A percentile compares a stretch with the other conserved stretches of the same genome.
Evolutionary conservation across 73 alveolate species (phyloP).

Genomic region (Paramecium octaurelia): DNA sequence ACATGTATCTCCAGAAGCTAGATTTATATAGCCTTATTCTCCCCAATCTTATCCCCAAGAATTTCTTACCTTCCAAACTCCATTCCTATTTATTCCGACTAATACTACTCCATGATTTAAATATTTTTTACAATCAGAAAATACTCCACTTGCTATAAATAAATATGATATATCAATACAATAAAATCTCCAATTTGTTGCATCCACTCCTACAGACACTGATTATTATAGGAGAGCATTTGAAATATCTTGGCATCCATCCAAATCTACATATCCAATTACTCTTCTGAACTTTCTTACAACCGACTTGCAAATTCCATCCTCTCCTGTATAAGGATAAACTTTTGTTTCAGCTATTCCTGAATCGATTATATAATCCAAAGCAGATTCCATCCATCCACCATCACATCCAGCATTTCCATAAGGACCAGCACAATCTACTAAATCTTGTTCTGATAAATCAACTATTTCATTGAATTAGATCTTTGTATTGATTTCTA

Average conservation of each 20-base stretch:
- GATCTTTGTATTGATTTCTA: slow-evolving; percentile 72
- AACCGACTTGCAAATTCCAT: not conserved
- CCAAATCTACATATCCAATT: slow-evolving; percentile 46
- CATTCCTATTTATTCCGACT: slow-evolving; percentile 51
- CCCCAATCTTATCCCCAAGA: slow-evolving; percentile 72
- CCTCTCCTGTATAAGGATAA: slow-evolving; percentile 66
- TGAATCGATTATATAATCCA: slow-evolving; percentile 26
- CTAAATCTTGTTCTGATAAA: slow-evolving; percentile 63
- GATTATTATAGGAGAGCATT: slow-evolving; percentile 7
- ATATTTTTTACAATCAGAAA: slow-evolving; percentile 10
- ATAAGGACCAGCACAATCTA: slow-evolving; percentile 74
- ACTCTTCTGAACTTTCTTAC: slow-evolving; percentile 17
- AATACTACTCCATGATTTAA: slow-evolving; percentile 62
- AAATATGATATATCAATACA: not conserved
- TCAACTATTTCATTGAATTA: slow-evolving; percentile 46
- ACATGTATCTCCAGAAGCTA: slow-evolving; percentile 57
- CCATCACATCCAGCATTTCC: slow-evolving; percentile 82
- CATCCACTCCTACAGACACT: slow-evolving; percentile 63
- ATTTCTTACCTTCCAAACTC: slow-evolving; percentile 52
- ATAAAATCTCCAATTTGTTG: slow-evolving; percentile 54
- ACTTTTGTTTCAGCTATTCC: slow-evolving; percentile 56
- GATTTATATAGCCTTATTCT: slow-evolving; percentile 57
- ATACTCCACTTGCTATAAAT: slow-evolving; percentile 42
- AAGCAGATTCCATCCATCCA: slow-evolving; percentile 65
- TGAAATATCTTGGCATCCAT: not conserved